phyloP scores from a whole-genome alignment of 768 basidiomycete species.

The Hysterangium stoloniferum region DNA sequence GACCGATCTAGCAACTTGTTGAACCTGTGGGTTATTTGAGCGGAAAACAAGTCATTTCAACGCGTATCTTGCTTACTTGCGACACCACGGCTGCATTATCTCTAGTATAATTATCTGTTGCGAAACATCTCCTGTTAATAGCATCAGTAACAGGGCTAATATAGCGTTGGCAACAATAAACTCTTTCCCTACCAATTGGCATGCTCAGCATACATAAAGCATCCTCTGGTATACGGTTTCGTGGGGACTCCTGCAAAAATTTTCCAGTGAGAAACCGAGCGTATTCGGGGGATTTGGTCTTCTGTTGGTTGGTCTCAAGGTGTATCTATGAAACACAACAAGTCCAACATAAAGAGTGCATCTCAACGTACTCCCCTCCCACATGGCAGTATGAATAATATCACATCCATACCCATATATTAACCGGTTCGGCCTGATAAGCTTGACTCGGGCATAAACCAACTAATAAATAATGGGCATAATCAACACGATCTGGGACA shows the following conservation, averaged over 20 bases:
- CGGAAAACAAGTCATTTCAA: too few species aligned
- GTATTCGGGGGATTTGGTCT: slow-evolving; percentile 63
- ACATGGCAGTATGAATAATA: slow-evolving; percentile 81
- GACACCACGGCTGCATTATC: slow-evolving; percentile 56
- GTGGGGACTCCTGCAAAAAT: slow-evolving; percentile 69
- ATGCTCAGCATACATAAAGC: slow-evolving; percentile 52
- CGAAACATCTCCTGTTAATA: slow-evolving; percentile 65
- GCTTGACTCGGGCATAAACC: slow-evolving; percentile 24
- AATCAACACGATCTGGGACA: too few species aligned
- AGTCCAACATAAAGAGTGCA: neutral
- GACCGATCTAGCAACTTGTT: slow-evolving; percentile 58
- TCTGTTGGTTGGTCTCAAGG: slow-evolving; percentile 94
- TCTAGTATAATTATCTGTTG: slow-evolving; percentile 58
- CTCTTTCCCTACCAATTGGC: neutral
- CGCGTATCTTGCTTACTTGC: slow-evolving; percentile 37
- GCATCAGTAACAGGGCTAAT: slow-evolving; percentile 64
- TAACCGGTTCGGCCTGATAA: slow-evolving; percentile 88
- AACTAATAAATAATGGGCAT: too few species aligned
- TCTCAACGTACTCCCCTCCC: slow-evolving; percentile 73
- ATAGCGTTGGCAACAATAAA: neutral
- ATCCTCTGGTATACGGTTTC: slow-evolving; percentile 55
- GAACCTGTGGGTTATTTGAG: slow-evolving; percentile 34
- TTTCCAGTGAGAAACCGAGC: slow-evolving; percentile 64
- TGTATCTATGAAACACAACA: slow-evolving; percentile 53
- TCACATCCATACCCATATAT: slow-evolving; percentile 94